Conservation (phyloP, 306 rosid species). For the Lathyrus sativus region DNA sequence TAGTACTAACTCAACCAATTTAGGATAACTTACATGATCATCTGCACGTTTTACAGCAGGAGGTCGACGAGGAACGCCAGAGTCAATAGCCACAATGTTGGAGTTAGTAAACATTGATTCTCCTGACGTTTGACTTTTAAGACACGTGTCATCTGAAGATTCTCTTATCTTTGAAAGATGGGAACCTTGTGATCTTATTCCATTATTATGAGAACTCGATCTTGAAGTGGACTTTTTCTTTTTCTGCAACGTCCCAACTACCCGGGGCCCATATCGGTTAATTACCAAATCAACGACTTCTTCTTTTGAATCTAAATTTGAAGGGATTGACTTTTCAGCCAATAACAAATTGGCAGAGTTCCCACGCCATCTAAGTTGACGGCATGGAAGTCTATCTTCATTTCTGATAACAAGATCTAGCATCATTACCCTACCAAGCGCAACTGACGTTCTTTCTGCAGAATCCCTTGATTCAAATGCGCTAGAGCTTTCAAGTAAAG, state of each 20-base stretch:
- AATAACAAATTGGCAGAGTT: slow-evolving; percentile 85
- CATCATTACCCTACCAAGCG: slow-evolving; percentile 83
- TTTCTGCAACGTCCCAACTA: slow-evolving; percentile 51
- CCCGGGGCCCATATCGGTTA: slow-evolving; percentile 56
- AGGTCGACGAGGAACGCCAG: slow-evolving; percentile 93
- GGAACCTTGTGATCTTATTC: slow-evolving; percentile 55
- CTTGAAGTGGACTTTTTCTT: slow-evolving; percentile 73
- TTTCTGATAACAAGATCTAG: slow-evolving; percentile 93
- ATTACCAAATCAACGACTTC: slow-evolving; percentile 63
- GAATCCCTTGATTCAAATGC: slow-evolving; percentile 70
- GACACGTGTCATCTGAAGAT: slow-evolving; percentile 51
- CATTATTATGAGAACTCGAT: slow-evolving; percentile 46
- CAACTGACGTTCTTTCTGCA: slow-evolving; percentile 73
- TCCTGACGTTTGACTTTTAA: slow-evolving; percentile 49
- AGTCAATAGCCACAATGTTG: slow-evolving; percentile 80
- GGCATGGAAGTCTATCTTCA: slow-evolving; percentile 97
- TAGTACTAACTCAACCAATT: slow-evolving; percentile 84
- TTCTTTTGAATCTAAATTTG: slow-evolving; percentile 51
- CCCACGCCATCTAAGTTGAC: slow-evolving; percentile 89
- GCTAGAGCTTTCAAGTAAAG: slow-evolving; percentile 74
- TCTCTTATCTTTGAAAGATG: slow-evolving; percentile 62
- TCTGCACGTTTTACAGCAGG: slow-evolving; percentile 90
- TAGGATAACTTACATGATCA: slow-evolving; percentile 89
- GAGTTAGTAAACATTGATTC: slow-evolving; percentile 47
- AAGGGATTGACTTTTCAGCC: slow-evolving; percentile 58